These are phyloP conservation scores for Thelonectria olida DNA, from an alignment of 2,329 filamentous ascomycete species.

Conservation along the genomic window DNA sequence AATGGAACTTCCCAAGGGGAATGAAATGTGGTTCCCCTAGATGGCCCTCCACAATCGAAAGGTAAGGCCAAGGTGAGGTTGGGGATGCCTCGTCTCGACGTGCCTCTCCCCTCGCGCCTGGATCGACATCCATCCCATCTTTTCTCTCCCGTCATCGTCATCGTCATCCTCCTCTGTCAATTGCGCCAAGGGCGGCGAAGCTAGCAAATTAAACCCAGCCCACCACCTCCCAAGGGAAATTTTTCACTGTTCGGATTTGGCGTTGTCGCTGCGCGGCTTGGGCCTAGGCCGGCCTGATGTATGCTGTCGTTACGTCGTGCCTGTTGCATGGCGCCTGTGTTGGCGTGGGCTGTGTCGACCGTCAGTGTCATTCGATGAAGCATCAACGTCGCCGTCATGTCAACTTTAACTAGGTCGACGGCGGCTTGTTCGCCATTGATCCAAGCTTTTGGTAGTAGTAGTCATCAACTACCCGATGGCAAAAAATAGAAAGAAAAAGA, in stretches of 20 bases:
- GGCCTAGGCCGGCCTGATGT: conserved; percentile 1
- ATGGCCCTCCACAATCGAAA: too few species aligned
- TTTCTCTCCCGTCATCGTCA: neutral
- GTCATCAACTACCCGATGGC: neutral
- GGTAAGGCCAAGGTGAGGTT: too few species aligned
- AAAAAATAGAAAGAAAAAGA: neutral
- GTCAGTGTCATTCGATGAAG: neutral
- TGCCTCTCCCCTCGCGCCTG: too few species aligned
- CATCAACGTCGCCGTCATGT: conserved; percentile 5
- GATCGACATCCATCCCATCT: neutral
- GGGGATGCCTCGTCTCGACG: too few species aligned
- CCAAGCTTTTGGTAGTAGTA: conserved; percentile 7
- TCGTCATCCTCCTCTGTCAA: neutral
- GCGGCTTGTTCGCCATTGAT: neutral
- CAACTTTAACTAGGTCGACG: neutral
- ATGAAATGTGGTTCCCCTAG: too few species aligned
- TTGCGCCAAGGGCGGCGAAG: conserved; percentile 17
- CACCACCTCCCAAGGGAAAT: conserved; percentile 1
- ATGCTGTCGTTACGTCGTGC: neutral
- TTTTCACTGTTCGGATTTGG: conserved; percentile 13
- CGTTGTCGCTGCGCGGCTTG: conserved; percentile 9
- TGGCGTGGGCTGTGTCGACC: neutral
- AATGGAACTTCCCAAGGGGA: too few species aligned
- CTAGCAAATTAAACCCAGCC: conserved; percentile 3
- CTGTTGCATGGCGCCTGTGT: neutral